Evolutionary conservation across 2,329 filamentous ascomycete species (phyloP).

Genomic region (Claviceps cyperi): DNA sequence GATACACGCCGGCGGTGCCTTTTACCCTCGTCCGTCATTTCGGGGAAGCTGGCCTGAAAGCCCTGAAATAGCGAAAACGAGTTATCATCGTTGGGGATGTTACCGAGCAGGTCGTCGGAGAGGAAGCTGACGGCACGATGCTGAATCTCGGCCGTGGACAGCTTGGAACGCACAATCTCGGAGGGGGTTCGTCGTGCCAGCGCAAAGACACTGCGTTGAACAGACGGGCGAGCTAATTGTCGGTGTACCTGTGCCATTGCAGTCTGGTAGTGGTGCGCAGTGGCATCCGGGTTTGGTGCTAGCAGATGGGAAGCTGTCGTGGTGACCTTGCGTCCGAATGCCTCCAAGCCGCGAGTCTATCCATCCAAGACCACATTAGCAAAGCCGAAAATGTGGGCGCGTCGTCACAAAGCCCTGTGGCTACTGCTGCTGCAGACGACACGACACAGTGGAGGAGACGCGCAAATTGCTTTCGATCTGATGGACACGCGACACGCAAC

Average conservation of each 20-base stretch:
- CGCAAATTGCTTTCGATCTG: not conserved
- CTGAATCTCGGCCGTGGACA: conserved; percentile 85
- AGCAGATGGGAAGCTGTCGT: conserved; percentile 88
- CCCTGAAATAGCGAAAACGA: conserved; percentile 91
- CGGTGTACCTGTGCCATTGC: conserved; percentile 83
- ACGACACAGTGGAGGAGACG: not conserved
- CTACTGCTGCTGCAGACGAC: not conserved
- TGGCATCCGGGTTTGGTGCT: conserved; percentile 40
- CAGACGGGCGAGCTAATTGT: conserved; percentile 66
- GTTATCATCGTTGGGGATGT: conserved; percentile 78
- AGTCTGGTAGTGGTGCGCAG: conserved; percentile 60
- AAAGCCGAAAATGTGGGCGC: not conserved
- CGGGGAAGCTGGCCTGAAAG: conserved; percentile 79
- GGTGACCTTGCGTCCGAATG: conserved; percentile 87
- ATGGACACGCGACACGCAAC: conserved; percentile 2
- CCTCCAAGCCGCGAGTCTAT: conserved; percentile 76
- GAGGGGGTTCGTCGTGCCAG: conserved; percentile 85
- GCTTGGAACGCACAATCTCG: conserved; percentile 79
- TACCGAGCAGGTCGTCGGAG: conserved; percentile 75
- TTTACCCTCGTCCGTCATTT: conserved; percentile 52
- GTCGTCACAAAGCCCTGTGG: no score
- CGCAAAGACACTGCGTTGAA: conserved; percentile 83
- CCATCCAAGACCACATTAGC: conserved; percentile 6
- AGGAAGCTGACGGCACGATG: conserved; percentile 80
- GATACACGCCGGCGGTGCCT: conserved; percentile 58